Evolutionary conservation across 2,329 filamentous ascomycete species (phyloP).

Genomic region (Pyricularia grisea): DNA sequence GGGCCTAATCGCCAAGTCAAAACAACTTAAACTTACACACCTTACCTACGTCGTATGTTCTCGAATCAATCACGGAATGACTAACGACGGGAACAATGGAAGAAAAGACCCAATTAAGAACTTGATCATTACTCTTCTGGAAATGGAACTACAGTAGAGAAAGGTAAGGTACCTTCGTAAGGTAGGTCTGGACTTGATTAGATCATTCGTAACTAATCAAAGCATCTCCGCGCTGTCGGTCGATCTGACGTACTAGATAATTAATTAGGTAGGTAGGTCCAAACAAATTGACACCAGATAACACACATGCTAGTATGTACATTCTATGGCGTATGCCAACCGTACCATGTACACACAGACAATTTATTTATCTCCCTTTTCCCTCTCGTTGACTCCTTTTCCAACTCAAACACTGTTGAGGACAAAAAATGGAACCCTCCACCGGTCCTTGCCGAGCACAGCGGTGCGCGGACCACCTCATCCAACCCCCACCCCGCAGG

Average conservation of each 20-base stretch:
- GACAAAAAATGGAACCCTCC: not conserved
- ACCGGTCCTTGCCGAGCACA: slow-evolving; percentile 1
- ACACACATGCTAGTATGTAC: not conserved
- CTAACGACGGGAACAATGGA: not conserved
- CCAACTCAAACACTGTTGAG: not conserved
- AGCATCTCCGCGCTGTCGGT: not conserved
- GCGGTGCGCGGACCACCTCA: not conserved
- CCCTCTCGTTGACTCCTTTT: not conserved
- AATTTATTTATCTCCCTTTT: not conserved
- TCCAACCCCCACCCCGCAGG: not conserved
- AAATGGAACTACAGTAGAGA: not conserved
- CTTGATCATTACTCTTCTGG: not conserved
- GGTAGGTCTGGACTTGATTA: not conserved
- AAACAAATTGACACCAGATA: not conserved
- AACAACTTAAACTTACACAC: not conserved
- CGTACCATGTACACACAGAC: not conserved
- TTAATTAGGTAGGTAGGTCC: not conserved
- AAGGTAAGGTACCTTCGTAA: too few relatives aligned
- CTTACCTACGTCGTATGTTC: not conserved
- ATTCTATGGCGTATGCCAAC: not conserved
- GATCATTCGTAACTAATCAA: not conserved
- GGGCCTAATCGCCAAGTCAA: not conserved
- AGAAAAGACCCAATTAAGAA: not conserved
- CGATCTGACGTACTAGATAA: not conserved
- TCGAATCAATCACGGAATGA: not conserved